A percentile compares a stretch with the other conserved stretches of the same genome.
Evolutionary conservation across 352 stramenopile species (phyloP).

Genomic region (Globisporangium apiculatum): DNA sequence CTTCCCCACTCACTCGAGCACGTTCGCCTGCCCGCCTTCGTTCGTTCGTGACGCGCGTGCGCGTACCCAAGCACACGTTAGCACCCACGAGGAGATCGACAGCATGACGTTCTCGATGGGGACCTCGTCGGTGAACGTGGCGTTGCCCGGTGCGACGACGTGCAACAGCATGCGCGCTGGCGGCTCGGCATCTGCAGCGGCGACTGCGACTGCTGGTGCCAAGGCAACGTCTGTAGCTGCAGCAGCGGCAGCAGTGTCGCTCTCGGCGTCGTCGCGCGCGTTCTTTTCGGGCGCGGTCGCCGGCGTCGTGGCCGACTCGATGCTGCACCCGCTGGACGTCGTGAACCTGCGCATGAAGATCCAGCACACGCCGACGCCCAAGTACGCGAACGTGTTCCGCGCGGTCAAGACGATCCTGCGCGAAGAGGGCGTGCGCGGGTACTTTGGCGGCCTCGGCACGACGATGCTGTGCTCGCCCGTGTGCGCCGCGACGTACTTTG

Average conservation of each 20-base stretch:
- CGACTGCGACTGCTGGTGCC: constrained; percentile 4
- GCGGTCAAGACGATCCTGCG: constrained; percentile 55
- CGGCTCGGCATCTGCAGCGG: not conserved
- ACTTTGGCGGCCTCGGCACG: constrained; percentile 66
- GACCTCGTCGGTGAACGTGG: not conserved
- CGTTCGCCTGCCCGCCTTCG: no score
- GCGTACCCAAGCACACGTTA: no score
- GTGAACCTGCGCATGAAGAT: constrained; percentile 85
- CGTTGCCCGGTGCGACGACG: constrained; percentile 14
- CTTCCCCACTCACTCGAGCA: no score
- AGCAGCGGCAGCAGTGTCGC: constrained; percentile 4
- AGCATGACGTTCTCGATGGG: no score
- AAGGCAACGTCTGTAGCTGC: constrained; percentile 24
- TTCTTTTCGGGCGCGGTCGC: constrained; percentile 66
- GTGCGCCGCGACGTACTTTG: constrained; percentile 70
- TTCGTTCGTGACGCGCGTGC: no score
- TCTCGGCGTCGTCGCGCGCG: constrained; percentile 45
- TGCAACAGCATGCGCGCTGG: constrained; percentile 21
- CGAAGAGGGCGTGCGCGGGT: constrained; percentile 67
- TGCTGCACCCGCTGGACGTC: constrained; percentile 73
- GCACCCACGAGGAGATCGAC: not conserved
- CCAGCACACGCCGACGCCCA: constrained; percentile 35
- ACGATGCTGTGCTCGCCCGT: constrained; percentile 68
- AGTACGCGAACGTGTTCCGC: constrained; percentile 61
- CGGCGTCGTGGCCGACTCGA: constrained; percentile 64